phyloP scores from a whole-genome alignment of 352 stramenopile genomes.

The Phytophthora palmivora region DNA sequence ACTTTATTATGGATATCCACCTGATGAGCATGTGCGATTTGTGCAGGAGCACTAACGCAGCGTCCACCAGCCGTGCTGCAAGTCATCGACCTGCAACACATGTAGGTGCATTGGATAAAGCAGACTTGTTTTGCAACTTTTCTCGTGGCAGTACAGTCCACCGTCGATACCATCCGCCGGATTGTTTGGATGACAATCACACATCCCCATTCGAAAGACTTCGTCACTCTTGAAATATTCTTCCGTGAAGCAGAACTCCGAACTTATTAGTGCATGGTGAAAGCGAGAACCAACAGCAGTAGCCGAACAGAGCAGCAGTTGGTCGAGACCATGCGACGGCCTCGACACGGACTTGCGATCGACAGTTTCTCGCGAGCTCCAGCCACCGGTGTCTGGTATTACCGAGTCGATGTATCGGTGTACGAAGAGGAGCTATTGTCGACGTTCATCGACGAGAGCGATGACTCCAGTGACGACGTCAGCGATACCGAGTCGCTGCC shows the following conservation, averaged over 20 bases:
- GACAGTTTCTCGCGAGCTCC: constrained; percentile 55
- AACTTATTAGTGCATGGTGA: constrained; percentile 18
- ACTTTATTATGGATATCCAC: no score
- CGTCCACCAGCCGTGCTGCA: not conserved
- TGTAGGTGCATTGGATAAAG: not conserved
- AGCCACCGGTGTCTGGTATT: constrained; percentile 69
- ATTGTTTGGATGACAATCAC: constrained; percentile 21
- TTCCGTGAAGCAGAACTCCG: constrained; percentile 3
- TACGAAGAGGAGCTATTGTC: constrained; percentile 23
- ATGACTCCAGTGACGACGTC: constrained; percentile 29
- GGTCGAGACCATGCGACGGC: constrained; percentile 14
- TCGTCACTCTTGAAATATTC: constrained; percentile 24
- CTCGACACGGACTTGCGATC: constrained; percentile 48
- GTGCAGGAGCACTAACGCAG: constrained; percentile 2
- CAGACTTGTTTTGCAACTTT: constrained; percentile 8
- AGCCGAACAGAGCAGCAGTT: constrained; percentile 21
- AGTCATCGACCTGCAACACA: not conserved
- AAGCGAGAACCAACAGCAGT: constrained; percentile 16
- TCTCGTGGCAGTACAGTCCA: constrained; percentile 14
- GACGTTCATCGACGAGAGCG: constrained; percentile 28
- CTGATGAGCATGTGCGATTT: not conserved
- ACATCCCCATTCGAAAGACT: constrained; percentile 4
- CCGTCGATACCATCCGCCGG: not conserved
- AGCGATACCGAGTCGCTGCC: constrained; percentile 14
- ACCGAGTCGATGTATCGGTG: constrained; percentile 66